Conservation (phyloP, 345 rosid genomes). For the Physaria fendleri region DNA sequence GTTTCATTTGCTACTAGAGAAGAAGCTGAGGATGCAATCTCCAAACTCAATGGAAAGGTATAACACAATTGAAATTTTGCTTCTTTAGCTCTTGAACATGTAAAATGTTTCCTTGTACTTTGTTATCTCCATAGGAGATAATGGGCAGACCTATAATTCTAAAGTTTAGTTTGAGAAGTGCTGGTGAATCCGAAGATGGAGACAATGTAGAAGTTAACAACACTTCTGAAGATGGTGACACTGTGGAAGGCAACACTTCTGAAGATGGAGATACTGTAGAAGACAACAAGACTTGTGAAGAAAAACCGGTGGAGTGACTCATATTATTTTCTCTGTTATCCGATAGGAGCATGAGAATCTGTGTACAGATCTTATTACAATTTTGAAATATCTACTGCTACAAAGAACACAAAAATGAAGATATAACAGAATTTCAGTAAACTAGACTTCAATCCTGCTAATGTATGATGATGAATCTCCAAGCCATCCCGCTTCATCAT, state of each 20-base stretch:
- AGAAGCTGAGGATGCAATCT: conserved; percentile 75
- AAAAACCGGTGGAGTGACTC: conserved; percentile 16
- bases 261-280: conserved; percentile 28
- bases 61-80: conserved; percentile 2
- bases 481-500: conserved; percentile 19
- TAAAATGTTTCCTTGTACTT: neutral
- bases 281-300: conserved; percentile 23
- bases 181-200: conserved; percentile 36
- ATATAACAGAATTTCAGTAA: conserved; percentile 6
- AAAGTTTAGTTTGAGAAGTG: conserved; percentile 49
- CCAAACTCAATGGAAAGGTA: conserved; percentile 79
- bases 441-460: conserved; percentile 18
- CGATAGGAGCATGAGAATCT: neutral
- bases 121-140: conserved; percentile 49
- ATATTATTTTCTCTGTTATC: conserved; percentile 15
- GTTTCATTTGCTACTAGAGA: conserved; percentile 80
- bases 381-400: conserved; percentile 20
- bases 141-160: conserved; percentile 75
- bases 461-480: conserved; percentile 23
- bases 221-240: conserved; percentile 31
- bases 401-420: conserved; percentile 5
- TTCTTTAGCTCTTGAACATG: conserved; percentile 3
- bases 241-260: conserved; percentile 19
- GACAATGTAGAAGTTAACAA: conserved; percentile 17
- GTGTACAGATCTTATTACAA: conserved; percentile 26